phyloP scores from a whole-genome alignment of 2,329 filamentous ascomycete genomes.

The Pseudogymnoascus sp. region DNA sequence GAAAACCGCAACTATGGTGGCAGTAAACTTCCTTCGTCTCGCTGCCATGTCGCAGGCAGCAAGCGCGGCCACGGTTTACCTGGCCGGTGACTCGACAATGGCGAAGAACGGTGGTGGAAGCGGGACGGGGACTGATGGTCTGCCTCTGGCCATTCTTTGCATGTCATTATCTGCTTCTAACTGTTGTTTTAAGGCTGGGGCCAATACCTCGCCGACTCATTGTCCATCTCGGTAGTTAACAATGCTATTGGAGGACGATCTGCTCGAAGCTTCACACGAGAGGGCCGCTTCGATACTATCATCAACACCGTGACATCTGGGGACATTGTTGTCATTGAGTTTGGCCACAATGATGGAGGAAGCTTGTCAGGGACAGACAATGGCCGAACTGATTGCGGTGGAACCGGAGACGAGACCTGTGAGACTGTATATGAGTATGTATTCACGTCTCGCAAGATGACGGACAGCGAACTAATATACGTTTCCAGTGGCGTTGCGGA shows the following conservation, averaged over 20 bases:
- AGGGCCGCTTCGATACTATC: slow-evolving; percentile 55
- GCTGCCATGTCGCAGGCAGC: slow-evolving; percentile 7
- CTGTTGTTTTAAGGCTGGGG: slow-evolving; percentile 17
- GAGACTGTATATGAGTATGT: slow-evolving; percentile 9
- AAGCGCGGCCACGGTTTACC: slow-evolving; percentile 10
- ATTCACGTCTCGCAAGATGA: not conserved
- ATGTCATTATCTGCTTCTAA: not conserved
- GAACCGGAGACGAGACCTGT: slow-evolving; percentile 20
- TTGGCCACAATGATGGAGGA: slow-evolving; percentile 65
- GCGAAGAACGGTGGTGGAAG: slow-evolving; percentile 16
- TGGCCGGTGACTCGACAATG: slow-evolving; percentile 18
- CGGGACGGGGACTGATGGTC: slow-evolving; percentile 16
- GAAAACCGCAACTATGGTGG: not conserved
- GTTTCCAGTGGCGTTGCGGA: not conserved
- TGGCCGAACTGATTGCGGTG: slow-evolving; percentile 49
- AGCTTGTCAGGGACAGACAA: slow-evolving; percentile 46
- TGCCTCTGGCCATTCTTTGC: too few relatives aligned
- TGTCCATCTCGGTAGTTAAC: slow-evolving; percentile 34
- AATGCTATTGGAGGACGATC: slow-evolving; percentile 56
- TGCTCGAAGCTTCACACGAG: slow-evolving; percentile 56
- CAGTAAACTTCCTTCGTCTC: slow-evolving; percentile 4
- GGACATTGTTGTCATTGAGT: slow-evolving; percentile 63
- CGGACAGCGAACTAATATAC: not conserved
- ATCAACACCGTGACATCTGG: slow-evolving; percentile 42
- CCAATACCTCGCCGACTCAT: slow-evolving; percentile 16